A percentile compares a stretch with the other conserved stretches of the same genome.
Conservation (phyloP, 768 basidiomycete genomes). For the Macrolepiota fuliginosa region DNA sequence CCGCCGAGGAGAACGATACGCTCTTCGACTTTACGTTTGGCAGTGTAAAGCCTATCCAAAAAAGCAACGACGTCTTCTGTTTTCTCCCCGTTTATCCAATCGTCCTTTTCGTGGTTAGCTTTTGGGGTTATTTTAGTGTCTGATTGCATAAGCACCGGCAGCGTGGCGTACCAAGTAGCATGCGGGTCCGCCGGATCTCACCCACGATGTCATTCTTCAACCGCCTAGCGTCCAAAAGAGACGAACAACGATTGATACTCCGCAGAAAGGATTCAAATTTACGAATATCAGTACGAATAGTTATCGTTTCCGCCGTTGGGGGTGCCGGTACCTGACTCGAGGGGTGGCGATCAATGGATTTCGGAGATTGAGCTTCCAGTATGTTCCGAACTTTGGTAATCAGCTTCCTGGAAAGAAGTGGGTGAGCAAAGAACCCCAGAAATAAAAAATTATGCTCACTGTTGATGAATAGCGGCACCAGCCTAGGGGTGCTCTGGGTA, state of each 20-base stretch:
- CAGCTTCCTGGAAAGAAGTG: conserved; percentile 55
- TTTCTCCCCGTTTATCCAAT: conserved; percentile 84
- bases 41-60: conserved; percentile 83
- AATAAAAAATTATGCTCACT: conserved; percentile 26
- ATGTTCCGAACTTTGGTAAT: conserved; percentile 86
- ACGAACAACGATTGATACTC: conserved; percentile 79
- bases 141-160: neutral
- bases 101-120: conserved; percentile 87
- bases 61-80: conserved; percentile 86
- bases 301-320: conserved; percentile 66
- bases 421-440: conserved; percentile 3
- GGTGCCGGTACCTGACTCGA: conserved; percentile 33
- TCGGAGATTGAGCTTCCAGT: conserved; percentile 75
- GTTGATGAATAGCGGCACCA: conserved; percentile 51
- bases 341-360: conserved; percentile 37
- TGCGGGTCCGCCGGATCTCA: conserved; percentile 83
- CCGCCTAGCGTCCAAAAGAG: conserved; percentile 83
- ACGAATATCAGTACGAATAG: conserved; percentile 73
- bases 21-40: conserved; percentile 84
- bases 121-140: neutral
- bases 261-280: conserved; percentile 91
- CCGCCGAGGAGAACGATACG: conserved; percentile 79
- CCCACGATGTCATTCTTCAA: conserved; percentile 90
- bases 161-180: conserved; percentile 56
- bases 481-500: conserved; percentile 29